Evolutionary conservation across 495 filamentous ascomycete genomes (phyloP).

Genomic region (Aspergillus leporis): DNA sequence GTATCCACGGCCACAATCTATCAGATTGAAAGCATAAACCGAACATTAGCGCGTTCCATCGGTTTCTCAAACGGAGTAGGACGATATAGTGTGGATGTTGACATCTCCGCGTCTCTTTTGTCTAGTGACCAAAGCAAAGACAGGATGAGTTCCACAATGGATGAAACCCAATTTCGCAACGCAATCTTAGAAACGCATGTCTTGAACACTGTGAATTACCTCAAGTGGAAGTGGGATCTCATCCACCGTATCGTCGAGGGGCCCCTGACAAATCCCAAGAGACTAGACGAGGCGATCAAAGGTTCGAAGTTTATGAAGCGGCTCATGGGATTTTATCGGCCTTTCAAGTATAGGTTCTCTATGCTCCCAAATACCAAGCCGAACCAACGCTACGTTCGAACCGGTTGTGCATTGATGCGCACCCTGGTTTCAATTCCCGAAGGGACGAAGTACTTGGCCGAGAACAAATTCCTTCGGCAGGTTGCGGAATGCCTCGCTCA

Average conservation of each 20-base stretch:
- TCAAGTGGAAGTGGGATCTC: constrained; percentile 96
- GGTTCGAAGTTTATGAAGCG: constrained; percentile 94
- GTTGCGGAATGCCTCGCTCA: constrained; percentile 95
- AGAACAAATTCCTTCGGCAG: constrained; percentile 90
- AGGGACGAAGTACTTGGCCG: constrained; percentile 79
- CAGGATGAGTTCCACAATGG: constrained; percentile 71
- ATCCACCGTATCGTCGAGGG: constrained; percentile 91
- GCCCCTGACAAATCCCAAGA: constrained; percentile 85
- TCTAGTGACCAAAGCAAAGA: constrained; percentile 67
- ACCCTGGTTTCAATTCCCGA: constrained; percentile 81
- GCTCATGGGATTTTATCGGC: constrained; percentile 89
- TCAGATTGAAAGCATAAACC: constrained; percentile 95
- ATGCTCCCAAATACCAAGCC: constrained; percentile 82
- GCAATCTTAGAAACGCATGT: constrained; percentile 86
- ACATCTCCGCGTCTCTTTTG: constrained; percentile 41
- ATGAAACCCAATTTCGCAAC: constrained; percentile 84
- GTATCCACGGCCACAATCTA: constrained; percentile 85
- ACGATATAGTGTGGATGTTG: constrained; percentile 48
- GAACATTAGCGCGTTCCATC: constrained; percentile 82
- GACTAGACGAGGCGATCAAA: constrained; percentile 92
- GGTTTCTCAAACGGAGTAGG: constrained; percentile 39
- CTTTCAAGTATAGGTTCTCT: constrained; percentile 94
- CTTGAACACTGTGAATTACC: constrained; percentile 77
- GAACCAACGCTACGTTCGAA: constrained; percentile 90
- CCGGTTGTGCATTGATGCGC: constrained; percentile 83